Evolutionary conservation across 768 basidiomycete genomes (phyloP), one percentile per base, ranked within the genome.

Genomic region (Psilocybe azurescens): DNA sequence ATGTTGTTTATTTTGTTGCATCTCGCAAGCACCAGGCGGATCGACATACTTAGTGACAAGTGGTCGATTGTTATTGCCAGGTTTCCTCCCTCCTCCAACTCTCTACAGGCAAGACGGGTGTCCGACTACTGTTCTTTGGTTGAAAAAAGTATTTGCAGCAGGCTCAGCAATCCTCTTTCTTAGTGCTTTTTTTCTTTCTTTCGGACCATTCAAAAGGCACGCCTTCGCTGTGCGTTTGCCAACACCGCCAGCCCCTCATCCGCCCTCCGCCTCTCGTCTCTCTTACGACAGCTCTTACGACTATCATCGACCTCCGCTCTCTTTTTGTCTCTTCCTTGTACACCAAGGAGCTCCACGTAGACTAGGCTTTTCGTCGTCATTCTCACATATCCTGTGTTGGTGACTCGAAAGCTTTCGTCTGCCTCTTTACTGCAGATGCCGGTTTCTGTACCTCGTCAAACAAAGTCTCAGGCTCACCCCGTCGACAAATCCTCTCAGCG

Each of bases 181-280:
- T 68, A 71, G 73, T 70, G 69, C 69, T 68, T 67, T 69, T 72
- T 69, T 71, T 68, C 71, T 70, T 66, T 69, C 70, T 67, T 71
- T 67, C 65, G 71, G 73, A 74, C 75, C 70, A 67, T 66, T 69
- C 72, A 93, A 93, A 93, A 93, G 90, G 90, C 90, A 85, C 91
- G 91, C 91, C 91, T 94, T 93, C 83, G 89, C 82, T 93, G 91
- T 83, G 91, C 91, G 91, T 94, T 82, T 81, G 90, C 90, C 91
- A 73, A 66, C 68, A 62, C 60, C 67, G 64, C 61, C 65, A 62
- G 60, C 60, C 69, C 59, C 83, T 86, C 85, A 63, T 62, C 68
- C 58, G 57, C 64, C 63, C 72, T 61, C 73, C 59, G 55, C 69
- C 68, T 73, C 73, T 74, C 56, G 68, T 73, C 71, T 70, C 69